Evolutionary conservation across 2,329 filamentous ascomycete species (phyloP), one percentile per base, ranked within the genome.

Genomic region (Penicillium sp.): DNA sequence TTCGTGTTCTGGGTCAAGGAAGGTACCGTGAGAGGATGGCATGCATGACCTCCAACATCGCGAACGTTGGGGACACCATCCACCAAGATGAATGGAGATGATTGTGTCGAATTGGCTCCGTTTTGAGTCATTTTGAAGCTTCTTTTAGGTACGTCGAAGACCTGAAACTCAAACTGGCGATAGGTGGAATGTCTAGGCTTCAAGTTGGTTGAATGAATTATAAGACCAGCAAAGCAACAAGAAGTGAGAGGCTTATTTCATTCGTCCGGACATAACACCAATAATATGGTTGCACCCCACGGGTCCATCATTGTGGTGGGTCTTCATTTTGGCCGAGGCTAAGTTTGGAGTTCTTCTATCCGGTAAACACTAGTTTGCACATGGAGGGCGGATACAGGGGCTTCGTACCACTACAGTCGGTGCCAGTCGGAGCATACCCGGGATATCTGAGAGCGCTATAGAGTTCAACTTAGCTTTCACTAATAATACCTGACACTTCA

Each of bases 11-110:
- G 26, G 8, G 7, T 26, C 26, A 26, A 8, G 26, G 26, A 26
- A 26, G 26, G 26, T 7, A 8, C 26, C 4, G 39, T 22, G 10
- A 80, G 76, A 35, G 39, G 47, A 3, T 29, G 26, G 29, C 47
- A 55, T 27, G 35, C 19, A 61, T 87, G 85, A 45, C 85, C 85
- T 60, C 87, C 87, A 26, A 88, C 76, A 68, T 90, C 87, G 54
- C 89, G 82, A 69, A 91, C 87, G 74, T 91, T 91, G 60, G 78
- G 75, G 35, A 90, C 79, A 21, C 87, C 87, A 2, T 55, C 47
- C 13, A 55, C 47, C 26, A 16, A 19, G 46, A 55, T 29, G 19
- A 55, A 55, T 5, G 53, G 46, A 3, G 44, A 29, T 39, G 42
- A 9, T n/a, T 33, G 14, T 4, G 13, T 49, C 5, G n/a, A 29